phyloP scores from a whole-genome alignment of 192 early-diverging fungal genomes.

The Powellomyces hirtus region DNA sequence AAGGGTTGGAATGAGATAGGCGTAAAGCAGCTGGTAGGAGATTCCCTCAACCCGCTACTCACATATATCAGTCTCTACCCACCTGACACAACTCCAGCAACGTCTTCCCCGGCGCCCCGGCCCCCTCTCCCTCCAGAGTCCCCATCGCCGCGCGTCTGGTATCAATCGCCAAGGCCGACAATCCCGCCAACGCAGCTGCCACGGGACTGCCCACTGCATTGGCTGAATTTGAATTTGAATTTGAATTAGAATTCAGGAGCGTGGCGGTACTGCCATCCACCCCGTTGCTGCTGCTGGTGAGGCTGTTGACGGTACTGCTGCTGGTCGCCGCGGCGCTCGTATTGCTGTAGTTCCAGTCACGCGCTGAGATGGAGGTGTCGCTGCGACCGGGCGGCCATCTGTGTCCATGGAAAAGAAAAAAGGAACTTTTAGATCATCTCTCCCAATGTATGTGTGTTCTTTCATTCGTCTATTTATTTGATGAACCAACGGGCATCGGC shows the following conservation, averaged over 20 bases:
- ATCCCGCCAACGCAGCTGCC: too few relatives aligned
- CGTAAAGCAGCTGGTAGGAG: background rate
- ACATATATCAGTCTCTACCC: background rate
- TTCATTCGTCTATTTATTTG: background rate
- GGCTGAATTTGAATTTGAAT: too few relatives aligned
- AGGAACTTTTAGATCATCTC: too few relatives aligned
- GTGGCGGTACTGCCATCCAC: background rate
- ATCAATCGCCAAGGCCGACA: background rate
- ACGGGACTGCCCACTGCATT: background rate
- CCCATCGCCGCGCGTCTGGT: background rate
- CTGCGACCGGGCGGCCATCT: too few relatives aligned
- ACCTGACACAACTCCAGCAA: conserved; percentile 29
- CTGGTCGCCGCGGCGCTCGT: background rate
- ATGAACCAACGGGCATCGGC: background rate
- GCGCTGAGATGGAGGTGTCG: too few relatives aligned
- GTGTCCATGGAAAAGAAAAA: background rate
- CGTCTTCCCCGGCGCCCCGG: too few relatives aligned
- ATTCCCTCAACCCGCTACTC: too few relatives aligned
- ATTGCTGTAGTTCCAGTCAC: background rate
- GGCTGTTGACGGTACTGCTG: background rate
- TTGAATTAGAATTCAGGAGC: too few relatives aligned
- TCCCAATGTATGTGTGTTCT: too few relatives aligned
- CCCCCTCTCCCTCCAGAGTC: background rate
- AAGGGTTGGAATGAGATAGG: background rate
- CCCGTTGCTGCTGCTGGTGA: background rate